Evolutionary conservation across 208 protist genomes (phyloP).

Genomic region (Porcisia hertigi): DNA sequence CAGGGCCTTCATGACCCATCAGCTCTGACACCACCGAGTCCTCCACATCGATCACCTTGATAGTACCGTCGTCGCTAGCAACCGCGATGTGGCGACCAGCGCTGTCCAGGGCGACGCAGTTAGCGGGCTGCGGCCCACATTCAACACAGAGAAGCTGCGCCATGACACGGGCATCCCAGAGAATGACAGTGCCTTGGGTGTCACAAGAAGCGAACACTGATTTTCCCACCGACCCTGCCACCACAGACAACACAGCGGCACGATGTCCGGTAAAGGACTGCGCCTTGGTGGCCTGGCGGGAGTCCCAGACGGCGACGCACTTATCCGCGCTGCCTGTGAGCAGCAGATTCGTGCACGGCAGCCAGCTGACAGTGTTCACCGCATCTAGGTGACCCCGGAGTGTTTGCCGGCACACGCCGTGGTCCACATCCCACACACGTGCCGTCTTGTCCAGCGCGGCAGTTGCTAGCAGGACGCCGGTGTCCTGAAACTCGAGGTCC

Average conservation of each 20-base stretch:
- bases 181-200: constrained; percentile 91
- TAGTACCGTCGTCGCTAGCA: constrained; percentile 91
- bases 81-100: constrained; percentile 87
- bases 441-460: constrained; percentile 94
- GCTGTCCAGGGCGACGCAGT: constrained; percentile 71
- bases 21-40: constrained; percentile 78
- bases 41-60: constrained; percentile 94
- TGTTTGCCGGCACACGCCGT: constrained; percentile 88
- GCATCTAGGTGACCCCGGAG: constrained; percentile 95
- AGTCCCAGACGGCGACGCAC: constrained; percentile 97
- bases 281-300: constrained; percentile 89
- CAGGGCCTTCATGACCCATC: constrained; percentile 75
- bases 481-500: constrained; percentile 94
- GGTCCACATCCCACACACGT: constrained; percentile 94
- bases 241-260: constrained; percentile 89
- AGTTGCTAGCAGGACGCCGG: constrained; percentile 90
- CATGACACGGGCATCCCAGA: constrained; percentile 87
- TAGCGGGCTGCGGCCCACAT: constrained; percentile 80
- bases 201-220: constrained; percentile 78
- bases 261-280: constrained; percentile 96
- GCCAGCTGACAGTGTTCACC: constrained; percentile 93
- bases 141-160: constrained; percentile 49
- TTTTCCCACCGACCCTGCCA: constrained; percentile 10
- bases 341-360: constrained; percentile 94
- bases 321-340: constrained; percentile 96